These are phyloP conservation scores for Gloeophyllum trabeum DNA, from an alignment of 768 basidiomycete species.

Conservation along the genomic window DNA sequence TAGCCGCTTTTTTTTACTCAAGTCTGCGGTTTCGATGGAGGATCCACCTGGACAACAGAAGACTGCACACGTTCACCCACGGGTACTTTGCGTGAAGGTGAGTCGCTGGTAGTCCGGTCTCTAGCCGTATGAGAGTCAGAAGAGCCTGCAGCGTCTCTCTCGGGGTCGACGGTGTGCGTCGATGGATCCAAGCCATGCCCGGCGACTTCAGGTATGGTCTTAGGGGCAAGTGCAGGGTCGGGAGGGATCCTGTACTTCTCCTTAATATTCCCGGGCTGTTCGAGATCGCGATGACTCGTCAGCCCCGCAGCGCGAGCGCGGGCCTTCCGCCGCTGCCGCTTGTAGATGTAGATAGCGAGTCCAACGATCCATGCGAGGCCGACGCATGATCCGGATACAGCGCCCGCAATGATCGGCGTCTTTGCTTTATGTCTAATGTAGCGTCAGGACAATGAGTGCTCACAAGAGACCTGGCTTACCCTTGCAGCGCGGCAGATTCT, in stretches of 20 bases:
- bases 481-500: background rate
- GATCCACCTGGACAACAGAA: too few species aligned
- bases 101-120: too few species aligned
- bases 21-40: too few species aligned
- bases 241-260: constrained; percentile 49
- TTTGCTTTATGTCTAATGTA: constrained; percentile 33
- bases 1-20: too few species aligned
- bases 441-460: background rate
- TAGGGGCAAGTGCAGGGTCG: constrained; percentile 56
- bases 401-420: constrained; percentile 53
- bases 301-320: constrained; percentile 35
- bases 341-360: constrained; percentile 45
- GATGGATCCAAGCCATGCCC: too few species aligned
- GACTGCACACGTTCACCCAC: too few species aligned
- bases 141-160: too few species aligned
- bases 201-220: too few species aligned
- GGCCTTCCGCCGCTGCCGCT: constrained; percentile 36
- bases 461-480: background rate
- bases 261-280: constrained; percentile 21
- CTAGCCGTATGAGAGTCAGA: too few species aligned
- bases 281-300: constrained; percentile 21
- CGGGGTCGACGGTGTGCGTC: too few species aligned
- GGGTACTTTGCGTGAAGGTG: too few species aligned
- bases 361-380: constrained; percentile 42
- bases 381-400: constrained; percentile 41